Evolutionary conservation across 1,139 yeast species (phyloP).

Genomic region (Nakaseomyces nivariensis): DNA sequence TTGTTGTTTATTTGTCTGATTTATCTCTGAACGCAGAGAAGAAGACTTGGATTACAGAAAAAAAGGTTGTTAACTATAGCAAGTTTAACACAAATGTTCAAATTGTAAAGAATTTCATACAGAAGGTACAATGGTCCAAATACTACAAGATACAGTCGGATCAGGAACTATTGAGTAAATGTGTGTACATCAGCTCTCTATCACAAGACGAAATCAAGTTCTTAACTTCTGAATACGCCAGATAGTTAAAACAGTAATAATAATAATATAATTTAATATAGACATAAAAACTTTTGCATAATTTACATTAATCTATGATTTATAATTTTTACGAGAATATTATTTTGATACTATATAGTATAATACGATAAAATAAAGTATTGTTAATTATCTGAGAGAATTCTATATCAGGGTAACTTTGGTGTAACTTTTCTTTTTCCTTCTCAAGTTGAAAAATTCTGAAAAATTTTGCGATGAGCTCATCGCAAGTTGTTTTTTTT

Average conservation of each 20-base stretch:
- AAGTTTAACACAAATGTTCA: conserved; percentile 70
- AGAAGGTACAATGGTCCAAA: conserved; percentile 77
- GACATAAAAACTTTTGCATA: too few species aligned
- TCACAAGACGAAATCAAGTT: conserved; percentile 58
- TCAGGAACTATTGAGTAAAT: conserved; percentile 64
- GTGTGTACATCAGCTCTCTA: conserved; percentile 69
- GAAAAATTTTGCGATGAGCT: conserved; percentile 6
- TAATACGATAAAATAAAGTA: neutral
- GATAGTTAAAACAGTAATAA: neutral
- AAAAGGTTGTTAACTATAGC: conserved; percentile 55
- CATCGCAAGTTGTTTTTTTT: neutral
- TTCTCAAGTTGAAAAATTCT: conserved; percentile 1
- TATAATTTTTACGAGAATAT: neutral
- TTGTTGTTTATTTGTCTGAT: conserved; percentile 78
- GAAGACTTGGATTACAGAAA: conserved; percentile 28
- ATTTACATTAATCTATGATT: neutral
- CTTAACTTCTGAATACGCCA: conserved; percentile 4
- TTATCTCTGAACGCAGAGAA: conserved; percentile 72
- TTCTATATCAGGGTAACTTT: neutral
- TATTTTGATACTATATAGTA: neutral
- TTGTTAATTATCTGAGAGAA: too few species aligned
- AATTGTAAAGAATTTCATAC: conserved; percentile 69
- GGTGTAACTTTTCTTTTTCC: neutral
- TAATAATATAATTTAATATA: too few species aligned
- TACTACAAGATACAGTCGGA: conserved; percentile 44